phyloP scores from a whole-genome alignment of 73 alveolate species.

The Uronychia setigera region DNA sequence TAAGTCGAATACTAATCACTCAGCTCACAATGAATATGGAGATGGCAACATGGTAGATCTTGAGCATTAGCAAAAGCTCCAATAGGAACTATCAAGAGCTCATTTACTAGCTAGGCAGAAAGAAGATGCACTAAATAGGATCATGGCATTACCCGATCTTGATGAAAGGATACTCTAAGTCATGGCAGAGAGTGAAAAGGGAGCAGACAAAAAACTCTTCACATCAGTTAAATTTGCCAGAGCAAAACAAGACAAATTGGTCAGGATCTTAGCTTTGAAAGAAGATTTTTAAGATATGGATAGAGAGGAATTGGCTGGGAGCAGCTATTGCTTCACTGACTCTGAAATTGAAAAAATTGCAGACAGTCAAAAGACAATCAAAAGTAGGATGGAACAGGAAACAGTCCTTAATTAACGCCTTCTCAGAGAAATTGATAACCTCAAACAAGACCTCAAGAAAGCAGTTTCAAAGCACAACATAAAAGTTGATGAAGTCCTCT shows the following conservation, averaged over 20 bases:
- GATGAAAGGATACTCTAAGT: neutral
- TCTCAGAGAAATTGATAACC: neutral
- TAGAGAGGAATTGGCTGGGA: constrained; percentile 3
- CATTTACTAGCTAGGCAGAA: constrained; percentile 9
- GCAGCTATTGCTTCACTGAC: constrained; percentile 19
- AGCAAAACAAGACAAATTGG: neutral
- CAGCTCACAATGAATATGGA: neutral
- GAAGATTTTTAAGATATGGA: neutral
- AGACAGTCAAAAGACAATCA: constrained; percentile 4
- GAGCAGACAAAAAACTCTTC: neutral
- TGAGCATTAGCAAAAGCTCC: constrained; percentile 8
- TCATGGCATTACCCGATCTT: neutral
- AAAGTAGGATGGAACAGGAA: neutral
- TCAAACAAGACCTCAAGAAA: neutral
- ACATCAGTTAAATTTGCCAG: neutral
- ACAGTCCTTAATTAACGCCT: constrained; percentile 4
- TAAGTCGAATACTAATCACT: neutral
- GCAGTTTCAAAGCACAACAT: constrained; percentile 15
- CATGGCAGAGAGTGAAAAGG: neutral
- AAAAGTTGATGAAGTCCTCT: constrained; percentile 12
- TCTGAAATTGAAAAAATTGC: constrained; percentile 22
- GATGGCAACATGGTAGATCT: neutral
- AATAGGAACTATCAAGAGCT: neutral
- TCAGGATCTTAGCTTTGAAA: neutral
- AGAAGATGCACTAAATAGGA: constrained; percentile 3